A percentile compares a stretch with the other conserved stretches of the same genome.
Conservation (phyloP, 2,329 filamentous ascomycete genomes). For the Laburnicola sp. region DNA sequence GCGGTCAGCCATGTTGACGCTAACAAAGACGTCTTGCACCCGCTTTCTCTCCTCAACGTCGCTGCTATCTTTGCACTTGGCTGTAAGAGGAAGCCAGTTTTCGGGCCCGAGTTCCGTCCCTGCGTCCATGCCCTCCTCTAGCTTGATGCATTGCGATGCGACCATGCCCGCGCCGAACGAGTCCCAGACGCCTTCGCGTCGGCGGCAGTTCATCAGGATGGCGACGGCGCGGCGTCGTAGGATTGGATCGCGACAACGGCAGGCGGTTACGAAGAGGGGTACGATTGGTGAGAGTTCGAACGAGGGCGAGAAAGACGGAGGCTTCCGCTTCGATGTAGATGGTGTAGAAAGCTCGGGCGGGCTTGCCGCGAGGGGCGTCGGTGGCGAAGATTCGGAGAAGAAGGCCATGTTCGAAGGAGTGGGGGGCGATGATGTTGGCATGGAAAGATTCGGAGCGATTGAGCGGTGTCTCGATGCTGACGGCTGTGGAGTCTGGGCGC, state of each 20-base stretch:
- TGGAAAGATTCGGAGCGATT: slow-evolving; percentile 24
- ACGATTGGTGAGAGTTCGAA: slow-evolving; percentile 36
- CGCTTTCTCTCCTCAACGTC: slow-evolving; percentile 20
- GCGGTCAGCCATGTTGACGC: slow-evolving; percentile 25
- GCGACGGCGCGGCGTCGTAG: slow-evolving; percentile 30
- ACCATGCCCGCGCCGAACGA: slow-evolving; percentile 30
- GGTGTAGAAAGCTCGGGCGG: slow-evolving; percentile 1
- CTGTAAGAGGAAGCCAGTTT: slow-evolving; percentile 24
- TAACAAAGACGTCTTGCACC: slow-evolving; percentile 27
- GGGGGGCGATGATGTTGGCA: slow-evolving; percentile 14
- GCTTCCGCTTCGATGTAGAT: slow-evolving; percentile 13
- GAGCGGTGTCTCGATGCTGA: slow-evolving; percentile 13
- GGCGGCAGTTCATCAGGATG: slow-evolving; percentile 26
- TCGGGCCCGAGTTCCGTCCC: slow-evolving; percentile 17
- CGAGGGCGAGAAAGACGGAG: slow-evolving; percentile 29
- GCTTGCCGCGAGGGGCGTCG: background rate
- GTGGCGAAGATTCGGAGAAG: slow-evolving; percentile 10
- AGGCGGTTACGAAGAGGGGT: slow-evolving; percentile 29
- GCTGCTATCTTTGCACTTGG: slow-evolving; percentile 6
- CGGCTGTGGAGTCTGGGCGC: slow-evolving; percentile 9
- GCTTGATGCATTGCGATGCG: slow-evolving; percentile 23
- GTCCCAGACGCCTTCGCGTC: slow-evolving; percentile 36
- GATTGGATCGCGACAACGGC: slow-evolving; percentile 33
- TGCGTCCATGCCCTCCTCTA: slow-evolving; percentile 28
- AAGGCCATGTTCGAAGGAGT: slow-evolving; percentile 17